Evolutionary conservation across 2,329 filamentous ascomycete genomes (phyloP).

Genomic region (Kalaharituber pfeilii): DNA sequence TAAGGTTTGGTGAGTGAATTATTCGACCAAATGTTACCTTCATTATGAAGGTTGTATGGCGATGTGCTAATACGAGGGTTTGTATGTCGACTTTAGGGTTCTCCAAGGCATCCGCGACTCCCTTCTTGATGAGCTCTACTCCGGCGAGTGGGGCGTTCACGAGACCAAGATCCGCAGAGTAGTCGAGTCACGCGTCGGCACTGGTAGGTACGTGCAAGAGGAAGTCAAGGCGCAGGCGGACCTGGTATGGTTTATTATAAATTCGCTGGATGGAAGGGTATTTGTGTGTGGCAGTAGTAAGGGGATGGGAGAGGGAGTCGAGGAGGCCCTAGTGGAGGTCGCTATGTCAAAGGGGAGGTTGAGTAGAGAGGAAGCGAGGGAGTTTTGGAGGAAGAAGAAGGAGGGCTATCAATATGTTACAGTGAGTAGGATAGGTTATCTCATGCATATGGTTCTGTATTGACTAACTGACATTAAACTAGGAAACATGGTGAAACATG

Average conservation of each 20-base stretch:
- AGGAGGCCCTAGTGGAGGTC: constrained; percentile 70
- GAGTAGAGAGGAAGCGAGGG: constrained; percentile 59
- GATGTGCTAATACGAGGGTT: too few relatives aligned
- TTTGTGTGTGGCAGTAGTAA: constrained; percentile 92
- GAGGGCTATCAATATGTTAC: constrained; percentile 90
- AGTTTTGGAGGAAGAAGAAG: constrained; percentile 86
- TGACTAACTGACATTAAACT: too few relatives aligned
- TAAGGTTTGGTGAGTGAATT: constrained; percentile 67
- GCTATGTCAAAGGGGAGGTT: constrained; percentile 86
- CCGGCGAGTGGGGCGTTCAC: constrained; percentile 86
- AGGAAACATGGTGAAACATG: too few relatives aligned
- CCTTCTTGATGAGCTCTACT: constrained; percentile 87
- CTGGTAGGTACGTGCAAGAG: constrained; percentile 87
- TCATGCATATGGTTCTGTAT: too few relatives aligned
- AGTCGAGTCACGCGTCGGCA: constrained; percentile 56
- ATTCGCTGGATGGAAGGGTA: constrained; percentile 82
- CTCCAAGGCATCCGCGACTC: constrained; percentile 88
- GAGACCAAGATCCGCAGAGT: constrained; percentile 74
- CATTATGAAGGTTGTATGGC: too few relatives aligned
- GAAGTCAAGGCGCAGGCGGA: constrained; percentile 83
- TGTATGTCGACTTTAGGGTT: constrained; percentile 31
- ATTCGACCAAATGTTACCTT: too few relatives aligned
- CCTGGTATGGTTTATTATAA: constrained; percentile 96
- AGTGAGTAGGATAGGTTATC: constrained; percentile 31
- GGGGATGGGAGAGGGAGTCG: constrained; percentile 95